Base-by-base conservation (phyloP, 2,329 filamentous ascomycete genomes). In the Penicillium sp. region DNA sequence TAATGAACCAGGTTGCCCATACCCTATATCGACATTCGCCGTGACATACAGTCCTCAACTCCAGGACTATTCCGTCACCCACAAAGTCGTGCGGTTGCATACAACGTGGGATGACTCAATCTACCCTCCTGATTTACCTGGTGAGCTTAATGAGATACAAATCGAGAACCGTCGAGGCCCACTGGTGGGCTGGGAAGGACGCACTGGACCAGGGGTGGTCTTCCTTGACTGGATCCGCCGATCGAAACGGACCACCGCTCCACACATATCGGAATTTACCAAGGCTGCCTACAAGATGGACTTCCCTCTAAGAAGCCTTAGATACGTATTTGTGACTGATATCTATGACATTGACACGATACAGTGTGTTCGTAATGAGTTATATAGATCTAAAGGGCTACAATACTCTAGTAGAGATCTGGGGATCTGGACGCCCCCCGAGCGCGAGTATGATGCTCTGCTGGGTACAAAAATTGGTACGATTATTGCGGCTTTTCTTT, bases 251-350 rank as follows among this genome's bases (percentile, higher is more conserved):
- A 36, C 30, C 5, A 12, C 4, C 9, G 41, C 30, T 22, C 55
- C 51, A 5, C 38, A 36, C 14, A 50, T 50, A 1, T 55, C 46
- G 6, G 51, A 51, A n/a, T 42, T 55, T 7, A 50, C 51, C 1
- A 57, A 55, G 36, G 46, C 51, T 30, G 22, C 41, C 4, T 55
- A 55, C 26, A 35, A 55, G 36, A 45, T 35, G 40, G 30, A 55
- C 1, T 52, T 40, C 14, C 7, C 31, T 5, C 30, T 53, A 14
- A 14, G 26, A 2, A 41, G 11, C 11, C 47, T 58, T 4, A 44
- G 12, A 28, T 49, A 41, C 12, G 28, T 49, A 11, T 47, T 52
- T 14, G 37, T 46, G 10, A 25, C 45, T 33, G 16, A 51, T 1
- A 35, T 55, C 5, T 17, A 11, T 4, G 41, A 58, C 17, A 6